Conservation (phyloP, 2,329 filamentous ascomycete species). For the Diaporthe destruens region DNA sequence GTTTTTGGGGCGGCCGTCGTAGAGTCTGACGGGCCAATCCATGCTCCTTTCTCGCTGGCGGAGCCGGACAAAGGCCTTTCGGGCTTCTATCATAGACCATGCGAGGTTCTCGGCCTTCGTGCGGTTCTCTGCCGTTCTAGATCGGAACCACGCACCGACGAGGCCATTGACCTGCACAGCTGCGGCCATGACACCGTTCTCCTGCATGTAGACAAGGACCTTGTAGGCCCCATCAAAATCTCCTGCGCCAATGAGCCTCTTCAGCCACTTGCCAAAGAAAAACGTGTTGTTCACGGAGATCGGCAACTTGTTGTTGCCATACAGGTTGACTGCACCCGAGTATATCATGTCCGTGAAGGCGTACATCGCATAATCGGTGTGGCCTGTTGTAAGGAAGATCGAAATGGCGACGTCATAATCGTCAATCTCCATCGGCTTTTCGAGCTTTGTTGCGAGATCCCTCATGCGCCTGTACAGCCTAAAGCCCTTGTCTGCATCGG, state of each 20-base stretch:
- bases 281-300: conserved; percentile 76
- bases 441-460: conserved; percentile 51
- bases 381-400: conserved; percentile 75
- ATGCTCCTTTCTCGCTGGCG: conserved; percentile 52
- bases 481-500: conserved; percentile 70
- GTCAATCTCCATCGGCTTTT: conserved; percentile 69
- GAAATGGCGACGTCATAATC: conserved; percentile 83
- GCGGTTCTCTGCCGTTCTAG: conserved; percentile 65
- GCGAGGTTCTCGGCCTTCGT: conserved; percentile 76
- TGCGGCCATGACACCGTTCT: conserved; percentile 75
- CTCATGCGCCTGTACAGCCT: conserved; percentile 75
- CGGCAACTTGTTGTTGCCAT: conserved; percentile 58
- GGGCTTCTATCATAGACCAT: conserved; percentile 81
- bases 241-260: conserved; percentile 80
- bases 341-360: conserved; percentile 94
- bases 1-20: conserved; percentile 41
- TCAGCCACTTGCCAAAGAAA: conserved; percentile 91
- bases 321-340: conserved; percentile 65
- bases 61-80: conserved; percentile 72
- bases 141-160: conserved; percentile 81
- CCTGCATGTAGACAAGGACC: conserved; percentile 82
- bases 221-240: conserved; percentile 78
- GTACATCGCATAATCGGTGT: conserved; percentile 76
- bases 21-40: conserved; percentile 47
- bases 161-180: conserved; percentile 85